These are phyloP conservation scores for Pseudofabraea citricarpa DNA, from an alignment of 2,329 filamentous ascomycete genomes.

Conservation along the genomic window DNA sequence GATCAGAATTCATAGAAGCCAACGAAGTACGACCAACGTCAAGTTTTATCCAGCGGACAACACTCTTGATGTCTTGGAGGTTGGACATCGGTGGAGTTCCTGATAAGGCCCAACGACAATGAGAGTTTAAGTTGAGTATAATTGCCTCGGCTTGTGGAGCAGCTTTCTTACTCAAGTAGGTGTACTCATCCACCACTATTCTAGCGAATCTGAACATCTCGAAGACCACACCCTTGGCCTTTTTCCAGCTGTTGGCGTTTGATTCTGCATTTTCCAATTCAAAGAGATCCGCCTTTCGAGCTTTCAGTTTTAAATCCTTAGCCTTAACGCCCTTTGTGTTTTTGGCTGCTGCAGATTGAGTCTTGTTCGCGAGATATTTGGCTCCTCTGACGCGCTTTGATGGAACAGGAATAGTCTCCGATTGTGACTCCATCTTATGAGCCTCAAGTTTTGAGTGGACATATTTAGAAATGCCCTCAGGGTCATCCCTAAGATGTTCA, in stretches of 20 bases:
- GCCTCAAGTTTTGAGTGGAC: slow-evolving; percentile 17
- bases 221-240: slow-evolving; percentile 33
- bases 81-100: slow-evolving; percentile 55
- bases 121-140: slow-evolving; percentile 33
- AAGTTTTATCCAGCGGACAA: slow-evolving; percentile 50
- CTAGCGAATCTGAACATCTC: slow-evolving; percentile 58
- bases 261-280: slow-evolving; percentile 2
- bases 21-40: slow-evolving; percentile 50
- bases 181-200: slow-evolving; percentile 61
- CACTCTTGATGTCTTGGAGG: slow-evolving; percentile 54
- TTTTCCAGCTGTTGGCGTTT: neutral
- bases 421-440: slow-evolving; percentile 28
- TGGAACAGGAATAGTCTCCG: slow-evolving; percentile 8
- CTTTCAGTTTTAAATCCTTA: slow-evolving; percentile 1
- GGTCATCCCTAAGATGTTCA: slow-evolving; percentile 5
- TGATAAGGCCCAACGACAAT: slow-evolving; percentile 51
- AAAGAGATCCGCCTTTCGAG: neutral
- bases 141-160: slow-evolving; percentile 13
- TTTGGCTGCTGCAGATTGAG: neutral
- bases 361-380: slow-evolving; percentile 16
- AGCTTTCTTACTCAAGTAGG: slow-evolving; percentile 47
- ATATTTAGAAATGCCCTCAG: slow-evolving; percentile 7
- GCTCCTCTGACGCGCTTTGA: slow-evolving; percentile 25
- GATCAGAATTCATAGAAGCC: slow-evolving; percentile 34
- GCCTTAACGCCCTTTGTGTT: neutral